phyloP scores from a whole-genome alignment of 371 early-diverging fungal genomes.

The Lichtheimia corymbifera region DNA sequence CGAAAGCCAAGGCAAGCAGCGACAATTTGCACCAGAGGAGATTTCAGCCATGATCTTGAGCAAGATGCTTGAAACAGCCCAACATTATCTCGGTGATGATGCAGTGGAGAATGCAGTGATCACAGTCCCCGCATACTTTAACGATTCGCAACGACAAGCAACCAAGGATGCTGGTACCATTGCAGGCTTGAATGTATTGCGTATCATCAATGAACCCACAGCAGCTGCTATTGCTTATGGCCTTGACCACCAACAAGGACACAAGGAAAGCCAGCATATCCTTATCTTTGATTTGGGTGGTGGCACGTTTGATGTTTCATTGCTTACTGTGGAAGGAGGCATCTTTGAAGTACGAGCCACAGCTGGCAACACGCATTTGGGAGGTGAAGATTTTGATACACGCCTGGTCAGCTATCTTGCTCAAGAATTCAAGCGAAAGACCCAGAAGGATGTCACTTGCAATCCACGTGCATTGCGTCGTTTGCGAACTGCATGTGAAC shows the following conservation, averaged over 20 bases:
- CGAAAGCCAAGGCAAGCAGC: constrained; percentile 53
- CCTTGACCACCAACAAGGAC: constrained; percentile 70
- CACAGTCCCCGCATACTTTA: constrained; percentile 82
- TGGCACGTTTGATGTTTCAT: constrained; percentile 94
- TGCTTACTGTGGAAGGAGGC: constrained; percentile 83
- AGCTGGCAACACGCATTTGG: constrained; percentile 93
- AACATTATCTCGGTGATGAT: constrained; percentile 73
- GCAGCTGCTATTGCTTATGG: constrained; percentile 94
- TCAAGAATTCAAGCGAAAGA: constrained; percentile 89
- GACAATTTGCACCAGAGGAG: constrained; percentile 87
- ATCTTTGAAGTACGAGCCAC: constrained; percentile 93
- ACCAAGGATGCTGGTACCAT: constrained; percentile 82
- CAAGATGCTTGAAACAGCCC: constrained; percentile 92
- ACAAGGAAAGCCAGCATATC: constrained; percentile 72
- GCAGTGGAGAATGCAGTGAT: constrained; percentile 82
- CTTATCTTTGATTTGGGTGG: constrained; percentile 94
- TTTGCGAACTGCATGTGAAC: constrained; percentile 94
- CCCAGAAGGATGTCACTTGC: constrained; percentile 80
- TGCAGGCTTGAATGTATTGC: constrained; percentile 75
- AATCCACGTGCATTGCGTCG: constrained; percentile 92
- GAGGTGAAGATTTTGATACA: constrained; percentile 98
- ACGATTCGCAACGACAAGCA: constrained; percentile 80
- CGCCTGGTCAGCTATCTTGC: constrained; percentile 85
- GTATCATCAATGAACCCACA: constrained; percentile 94
- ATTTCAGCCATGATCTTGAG: constrained; percentile 82